Evolutionary conservation across 129 eudicot species (phyloP), one percentile per base, ranked within the genome.

Genomic region (Chrysanthemum seticuspe): DNA sequence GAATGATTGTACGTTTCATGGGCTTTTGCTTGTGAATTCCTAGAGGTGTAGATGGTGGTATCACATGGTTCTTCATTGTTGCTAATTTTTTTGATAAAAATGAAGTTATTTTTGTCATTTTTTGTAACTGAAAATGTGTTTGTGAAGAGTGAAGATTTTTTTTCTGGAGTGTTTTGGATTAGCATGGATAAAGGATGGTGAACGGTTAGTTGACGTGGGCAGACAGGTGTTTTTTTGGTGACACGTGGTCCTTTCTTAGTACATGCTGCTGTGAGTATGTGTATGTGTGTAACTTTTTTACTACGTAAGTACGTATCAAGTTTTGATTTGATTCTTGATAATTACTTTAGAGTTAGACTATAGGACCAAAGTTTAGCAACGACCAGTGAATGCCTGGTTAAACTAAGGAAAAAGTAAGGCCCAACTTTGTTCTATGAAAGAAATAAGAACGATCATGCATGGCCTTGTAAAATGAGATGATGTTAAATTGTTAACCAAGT

Each of bases 1-100:
- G 80, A 50, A 76, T 58, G 16, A 18, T 23, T 11, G 76, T 77
- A 31, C 73, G 68, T 65, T 78, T 78, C 68, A 55, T 78, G 62
- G 82, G 74, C 18, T 65, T 72, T 45, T 65, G 60, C 15, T 72
- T 78, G 67, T 29, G 72, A 62, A 65, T 58, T 65, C 68, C 49
- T 10, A 71, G 18, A 10, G 61, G 59, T 52, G 58, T 36, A 14
- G 77, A 47, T 78, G 73, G 31, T 8, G 77, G 48, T 13, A 72
- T 56, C 27, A 49, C 82, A 55, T 4, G 68, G 0, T 78, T 78
- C 62, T 58, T 49, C 68, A 65, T 65, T 78, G 76, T 70, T 6
- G 72, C 14, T 0, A 62, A 2, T 0, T 64, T 54, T 78, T 4
- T 72, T 49, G 68, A 36, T 29, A 19, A 15, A 47, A 78, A 65